These are phyloP conservation scores for Pichia norvegensis DNA, from an alignment of 1,139 yeast genomes.

Conservation along the genomic window DNA sequence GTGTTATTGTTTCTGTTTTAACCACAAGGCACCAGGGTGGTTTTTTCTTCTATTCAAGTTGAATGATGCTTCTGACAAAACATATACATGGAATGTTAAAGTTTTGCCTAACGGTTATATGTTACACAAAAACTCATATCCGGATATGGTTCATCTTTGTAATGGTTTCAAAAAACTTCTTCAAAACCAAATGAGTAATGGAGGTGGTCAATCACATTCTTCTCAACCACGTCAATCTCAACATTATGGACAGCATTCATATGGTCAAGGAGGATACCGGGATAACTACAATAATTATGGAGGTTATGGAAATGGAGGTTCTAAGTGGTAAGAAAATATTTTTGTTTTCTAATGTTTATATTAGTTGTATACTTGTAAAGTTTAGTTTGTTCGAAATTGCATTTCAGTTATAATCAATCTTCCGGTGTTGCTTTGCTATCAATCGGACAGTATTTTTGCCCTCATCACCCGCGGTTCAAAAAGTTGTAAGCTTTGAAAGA, in stretches of 20 bases:
- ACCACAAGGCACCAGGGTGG: conserved; percentile 89
- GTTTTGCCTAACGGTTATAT: conserved; percentile 82
- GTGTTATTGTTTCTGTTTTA: conserved; percentile 85
- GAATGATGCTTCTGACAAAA: conserved; percentile 58
- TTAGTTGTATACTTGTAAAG: neutral
- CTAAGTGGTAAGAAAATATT: neutral
- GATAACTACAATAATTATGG: conserved; percentile 5
- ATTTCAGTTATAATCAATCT: too few species aligned
- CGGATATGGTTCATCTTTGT: conserved; percentile 79
- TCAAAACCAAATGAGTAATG: conserved; percentile 23
- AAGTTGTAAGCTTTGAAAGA: too few species aligned
- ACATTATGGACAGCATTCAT: neutral
- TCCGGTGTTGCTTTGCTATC: neutral
- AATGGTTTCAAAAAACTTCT: conserved; percentile 74
- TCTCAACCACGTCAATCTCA: conserved; percentile 1
- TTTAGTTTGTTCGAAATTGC: neutral
- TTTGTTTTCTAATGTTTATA: neutral
- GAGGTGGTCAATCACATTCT: neutral
- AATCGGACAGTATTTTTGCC: too few species aligned
- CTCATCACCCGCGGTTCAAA: neutral
- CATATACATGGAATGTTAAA: conserved; percentile 84
- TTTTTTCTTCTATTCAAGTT: conserved; percentile 77
- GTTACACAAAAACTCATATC: conserved; percentile 71
- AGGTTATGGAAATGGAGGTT: conserved; percentile 7
- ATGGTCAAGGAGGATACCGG: conserved; percentile 3